Evolutionary conservation across 345 rosid genomes (phyloP), one percentile per base, ranked within the genome.

Genomic region (Aquilaria sinensis): DNA sequence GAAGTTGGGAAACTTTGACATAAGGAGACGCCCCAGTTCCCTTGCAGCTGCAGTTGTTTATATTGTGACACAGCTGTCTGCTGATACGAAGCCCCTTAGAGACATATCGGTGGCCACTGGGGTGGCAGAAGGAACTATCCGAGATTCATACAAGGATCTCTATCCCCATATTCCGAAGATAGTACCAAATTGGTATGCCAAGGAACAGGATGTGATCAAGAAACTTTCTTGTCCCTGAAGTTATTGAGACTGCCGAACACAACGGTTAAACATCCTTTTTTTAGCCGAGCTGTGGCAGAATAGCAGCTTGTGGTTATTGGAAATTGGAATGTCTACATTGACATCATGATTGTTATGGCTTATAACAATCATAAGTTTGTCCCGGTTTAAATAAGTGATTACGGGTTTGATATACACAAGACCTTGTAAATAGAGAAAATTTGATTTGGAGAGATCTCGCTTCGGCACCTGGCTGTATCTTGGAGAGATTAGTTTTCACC

Each of bases 171-270:
- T 61, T 50, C 5, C 70, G 31, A 71, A 12, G 37, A 2, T 71
- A 9, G 31, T 72, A 32, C 79, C 79, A 10, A 51, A 2, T n/a
- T 75, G 75, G 72, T 67, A 46, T 64, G 79, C 75, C 5, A 23
- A 31, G 9, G 72, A 67, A 59, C 64, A 63, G 9, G 70, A 71
- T 10, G 14, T 59, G 12, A 60, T 16, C 23, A 16, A 15, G 32
- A 66, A 51, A 12, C 53, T 61, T 2, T 13, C 41, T 32, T 2
- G 10, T 33, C 32, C 53, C 43, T 51, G 59, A 71, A 54, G 10
- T 54, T 37, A 3, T 52, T 11, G 12, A 62, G 56, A 31, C 46
- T 47, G 9, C 23, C 37, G 37, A 13, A 12, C 13, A 29, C n/a
- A 16, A 16, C 23, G 23, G 23, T 16, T 16, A 16, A 16, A 16